These are phyloP conservation scores for Cavenderia fasciculata DNA, from an alignment of 78 protist species.

Conservation along the genomic window DNA sequence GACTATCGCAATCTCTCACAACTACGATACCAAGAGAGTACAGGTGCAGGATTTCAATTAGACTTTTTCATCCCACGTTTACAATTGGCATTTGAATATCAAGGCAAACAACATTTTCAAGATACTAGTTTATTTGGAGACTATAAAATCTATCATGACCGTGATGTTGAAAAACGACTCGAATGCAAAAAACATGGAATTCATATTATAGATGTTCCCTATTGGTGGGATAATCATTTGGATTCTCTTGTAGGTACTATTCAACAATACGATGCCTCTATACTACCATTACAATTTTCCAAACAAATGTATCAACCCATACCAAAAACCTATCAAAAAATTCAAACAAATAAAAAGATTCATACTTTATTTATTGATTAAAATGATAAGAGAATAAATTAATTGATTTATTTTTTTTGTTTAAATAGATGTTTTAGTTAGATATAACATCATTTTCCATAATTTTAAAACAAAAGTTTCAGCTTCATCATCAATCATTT, in stretches of 20 bases:
- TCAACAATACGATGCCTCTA: background rate
- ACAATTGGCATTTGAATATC: constrained; percentile 49
- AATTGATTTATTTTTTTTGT: no score
- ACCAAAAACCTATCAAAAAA: constrained; percentile 24
- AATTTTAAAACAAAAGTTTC: constrained; percentile 75
- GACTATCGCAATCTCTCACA: constrained; percentile 16
- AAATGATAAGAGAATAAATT: no score
- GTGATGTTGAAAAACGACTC: constrained; percentile 32
- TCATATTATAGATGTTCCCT: constrained; percentile 38
- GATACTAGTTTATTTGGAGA: constrained; percentile 28
- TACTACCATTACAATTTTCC: background rate
- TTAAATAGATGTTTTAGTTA: background rate
- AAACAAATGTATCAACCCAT: background rate
- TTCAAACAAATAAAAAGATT: constrained; percentile 10
- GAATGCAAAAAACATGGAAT: constrained; percentile 7
- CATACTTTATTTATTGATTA: constrained; percentile 2
- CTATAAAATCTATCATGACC: background rate
- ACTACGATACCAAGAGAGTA: background rate
- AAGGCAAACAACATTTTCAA: constrained; percentile 58
- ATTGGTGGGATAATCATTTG: constrained; percentile 63
- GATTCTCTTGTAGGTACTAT: constrained; percentile 48
- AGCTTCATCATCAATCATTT: constrained; percentile 74
- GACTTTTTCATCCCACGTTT: constrained; percentile 22
- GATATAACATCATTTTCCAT: constrained; percentile 51
- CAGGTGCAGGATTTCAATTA: constrained; percentile 28